Evolutionary conservation across 139 green algal species (phyloP), one percentile per base, ranked within the genome.

Genomic region (Picochlorum costavermella): DNA sequence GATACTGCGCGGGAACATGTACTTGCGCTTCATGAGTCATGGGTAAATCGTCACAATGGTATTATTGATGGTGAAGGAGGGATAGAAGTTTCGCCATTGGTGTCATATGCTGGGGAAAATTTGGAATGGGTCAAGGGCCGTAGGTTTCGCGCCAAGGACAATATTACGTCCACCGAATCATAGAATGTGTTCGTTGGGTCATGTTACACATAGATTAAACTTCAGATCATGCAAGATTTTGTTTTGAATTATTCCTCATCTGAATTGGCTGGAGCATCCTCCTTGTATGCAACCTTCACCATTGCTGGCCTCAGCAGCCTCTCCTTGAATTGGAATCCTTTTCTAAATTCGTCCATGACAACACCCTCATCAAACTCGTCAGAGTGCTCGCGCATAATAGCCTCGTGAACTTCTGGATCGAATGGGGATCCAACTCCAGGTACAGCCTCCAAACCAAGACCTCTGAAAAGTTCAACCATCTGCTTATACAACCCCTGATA

Each of bases 401-500:
- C 94, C 10, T 99, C 94, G 61, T 98, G 93, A 23, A 96, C 56
- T 37, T 89, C 75, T 9, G 94, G 94, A 83, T 99, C 90, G 75
- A 99, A 99, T 25, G 80, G 81, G 12, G 68, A 50, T 16, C 92
- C 92, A 30, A 84, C 76, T 36, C 86, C 90, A 11, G 86, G 70
- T 8, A 96, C 83, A 2, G 83, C 71, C 59, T 90, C 81, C 65
- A 99, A 77, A 3, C 94, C 94, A 56, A 97, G 65, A 1, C 67
- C 65, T 36, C 79, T 77, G 67, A 99, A 84, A 33, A 90, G 71
- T 28, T 97, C 90, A 45, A 97, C 84, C 83, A 98, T 88, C 74
- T 97, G 88, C 70, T 91, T 92, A 83, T 96, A 96, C 53, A 99
- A 69, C 8, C 79, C 74, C 83, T 92, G 77, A 78, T 98, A 98